These are phyloP conservation scores for Microascus cirrosus DNA, from an alignment of 2,329 filamentous ascomycete species.

Conservation along the genomic window DNA sequence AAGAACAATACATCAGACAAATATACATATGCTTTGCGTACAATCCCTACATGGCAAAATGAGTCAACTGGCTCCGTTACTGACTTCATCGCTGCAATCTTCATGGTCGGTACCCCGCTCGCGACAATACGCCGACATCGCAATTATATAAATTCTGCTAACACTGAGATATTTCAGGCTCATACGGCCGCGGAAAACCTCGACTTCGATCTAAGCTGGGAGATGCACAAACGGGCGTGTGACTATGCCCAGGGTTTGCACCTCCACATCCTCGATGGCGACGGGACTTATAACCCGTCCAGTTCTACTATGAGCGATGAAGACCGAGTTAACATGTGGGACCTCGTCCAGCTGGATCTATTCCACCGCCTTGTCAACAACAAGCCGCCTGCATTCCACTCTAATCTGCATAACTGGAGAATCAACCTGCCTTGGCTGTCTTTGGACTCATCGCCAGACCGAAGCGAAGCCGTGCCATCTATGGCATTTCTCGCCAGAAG, in stretches of 20 bases:
- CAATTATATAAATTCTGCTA: too few relatives aligned
- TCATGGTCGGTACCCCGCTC: constrained; percentile 13
- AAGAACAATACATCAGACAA: constrained; percentile 12
- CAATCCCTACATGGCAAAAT: constrained; percentile 16
- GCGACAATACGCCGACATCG: too few relatives aligned
- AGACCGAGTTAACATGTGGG: constrained; percentile 18
- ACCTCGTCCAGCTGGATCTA: constrained; percentile 19
- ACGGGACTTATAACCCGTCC: constrained; percentile 31
- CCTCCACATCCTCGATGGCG: constrained; percentile 27
- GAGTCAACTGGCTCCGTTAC: constrained; percentile 17
- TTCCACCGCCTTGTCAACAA: constrained; percentile 19
- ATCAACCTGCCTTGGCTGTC: constrained; percentile 20
- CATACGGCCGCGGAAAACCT: constrained; percentile 18
- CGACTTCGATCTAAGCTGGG: constrained; percentile 20
- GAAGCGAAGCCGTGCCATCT: constrained; percentile 4
- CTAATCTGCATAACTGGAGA: constrained; percentile 14
- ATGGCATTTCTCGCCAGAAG: neutral
- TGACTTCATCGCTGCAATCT: constrained; percentile 17
- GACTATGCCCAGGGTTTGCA: constrained; percentile 18
- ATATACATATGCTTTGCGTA: constrained; percentile 17
- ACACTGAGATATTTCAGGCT: too few relatives aligned
- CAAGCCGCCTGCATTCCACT: constrained; percentile 15
- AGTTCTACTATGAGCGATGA: constrained; percentile 19
- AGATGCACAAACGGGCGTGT: constrained; percentile 16
- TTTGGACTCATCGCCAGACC: constrained; percentile 11